Evolutionary conservation across 306 rosid genomes (phyloP), one percentile per base, ranked within the genome.

Genomic region (Malus domestica): DNA sequence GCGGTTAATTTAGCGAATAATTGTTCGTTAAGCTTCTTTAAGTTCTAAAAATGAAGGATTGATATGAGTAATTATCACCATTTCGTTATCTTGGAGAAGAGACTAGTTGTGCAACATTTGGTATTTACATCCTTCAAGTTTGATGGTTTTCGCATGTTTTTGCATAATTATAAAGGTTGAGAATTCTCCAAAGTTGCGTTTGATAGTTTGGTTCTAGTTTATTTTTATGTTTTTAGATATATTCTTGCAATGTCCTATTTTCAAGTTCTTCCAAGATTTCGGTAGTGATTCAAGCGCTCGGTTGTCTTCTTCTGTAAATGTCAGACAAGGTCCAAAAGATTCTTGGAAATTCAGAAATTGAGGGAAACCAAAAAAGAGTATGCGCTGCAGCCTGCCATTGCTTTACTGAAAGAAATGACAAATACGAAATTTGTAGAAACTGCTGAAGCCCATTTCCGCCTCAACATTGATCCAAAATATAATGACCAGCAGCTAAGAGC

Each of bases 391-490:
- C 82, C 93, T 22, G 97, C 99, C 58, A 83, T 95, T 72, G 76
- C 97, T 80, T 84, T 95, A 82, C 75, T 92, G 73, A 90, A 92
- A 84, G 72, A 77, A 86, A 90, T 91, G 55, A 90, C 90, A 9
- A 89, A 70, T 64, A 83, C 89, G 67, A 92, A 92, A 82, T 92
- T 95, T 78, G 83, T 90, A 66, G 99, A 95, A 84, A 84, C 99
- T 57, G 93, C 87, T 62, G 99, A 95, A 89, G 97, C 97, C 23
- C 99, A 95, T 89, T 95, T 95, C 86, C 97, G 99, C 77, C 97
- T 95, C 69, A 95, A 92, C 82, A 95, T 95, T 61, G 99, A 95
- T 73, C 99, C 99, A 63, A 95, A 95, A 76, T 95, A 95, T 73
- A 95, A 95, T 45, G 98, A 95, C 84, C 99, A 95, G 75, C 99